Conservation (phyloP, 2,329 filamentous ascomycete species). For the Boeremia exigua region DNA sequence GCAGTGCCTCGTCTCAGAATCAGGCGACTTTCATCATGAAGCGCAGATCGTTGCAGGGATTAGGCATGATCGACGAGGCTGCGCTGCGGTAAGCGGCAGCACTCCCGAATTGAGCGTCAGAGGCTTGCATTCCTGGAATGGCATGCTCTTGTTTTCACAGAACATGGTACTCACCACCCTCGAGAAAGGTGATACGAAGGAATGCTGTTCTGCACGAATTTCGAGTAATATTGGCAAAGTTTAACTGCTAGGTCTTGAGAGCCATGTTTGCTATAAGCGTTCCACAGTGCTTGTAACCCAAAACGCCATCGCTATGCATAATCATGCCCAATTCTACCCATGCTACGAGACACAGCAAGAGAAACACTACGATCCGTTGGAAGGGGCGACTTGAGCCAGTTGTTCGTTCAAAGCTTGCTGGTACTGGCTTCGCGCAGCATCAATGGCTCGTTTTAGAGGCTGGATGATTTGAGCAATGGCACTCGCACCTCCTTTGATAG, state of each 20-base stretch:
- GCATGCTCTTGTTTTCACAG: not conserved
- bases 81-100: conserved; percentile 3
- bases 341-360: not conserved
- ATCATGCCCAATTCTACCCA: conserved; percentile 2
- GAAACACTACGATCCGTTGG: not conserved
- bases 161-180: not conserved
- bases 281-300: not conserved
- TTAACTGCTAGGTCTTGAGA: not conserved
- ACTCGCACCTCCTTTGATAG: conserved; percentile 75
- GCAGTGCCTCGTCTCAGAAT: conserved; percentile 4
- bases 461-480: conserved; percentile 78
- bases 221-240: not conserved
- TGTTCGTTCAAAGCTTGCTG: conserved; percentile 71
- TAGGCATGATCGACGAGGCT: conserved; percentile 5
- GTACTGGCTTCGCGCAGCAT: conserved; percentile 74
- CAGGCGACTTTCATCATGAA: conserved; percentile 10
- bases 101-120: not conserved
- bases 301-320: conserved; percentile 45
- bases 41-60: conserved; percentile 6
- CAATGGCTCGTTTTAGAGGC: conserved; percentile 74
- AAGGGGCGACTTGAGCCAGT: conserved; percentile 27
- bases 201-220: not conserved
- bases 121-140: not conserved
- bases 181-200: not conserved
- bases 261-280: not conserved